phyloP scores from a whole-genome alignment of 257 asterid genomes.

The Linaria vulgaris region DNA sequence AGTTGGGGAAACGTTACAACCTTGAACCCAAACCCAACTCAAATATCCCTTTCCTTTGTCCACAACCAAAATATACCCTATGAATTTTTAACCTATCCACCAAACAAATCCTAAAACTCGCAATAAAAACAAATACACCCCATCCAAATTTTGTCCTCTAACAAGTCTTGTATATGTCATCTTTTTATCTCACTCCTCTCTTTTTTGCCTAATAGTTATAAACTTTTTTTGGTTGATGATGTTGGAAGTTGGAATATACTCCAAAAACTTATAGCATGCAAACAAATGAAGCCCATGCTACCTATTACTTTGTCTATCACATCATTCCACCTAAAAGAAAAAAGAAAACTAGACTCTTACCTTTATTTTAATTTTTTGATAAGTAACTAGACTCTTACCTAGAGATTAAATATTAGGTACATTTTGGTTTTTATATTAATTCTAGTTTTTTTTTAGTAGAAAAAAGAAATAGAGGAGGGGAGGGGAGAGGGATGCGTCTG shows the following conservation, averaged over 20 bases:
- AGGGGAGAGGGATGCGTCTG: no score
- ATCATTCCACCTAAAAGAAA: no score
- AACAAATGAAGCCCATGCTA: conserved; percentile 50
- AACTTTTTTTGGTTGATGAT: not conserved
- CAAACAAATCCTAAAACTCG: conserved; percentile 29
- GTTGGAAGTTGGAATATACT: not conserved
- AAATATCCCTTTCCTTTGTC: conserved; percentile 52
- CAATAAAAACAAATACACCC: conserved; percentile 41
- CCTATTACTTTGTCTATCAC: not conserved
- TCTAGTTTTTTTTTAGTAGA: no score
- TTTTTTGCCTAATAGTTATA: not conserved
- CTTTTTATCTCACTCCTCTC: not conserved
- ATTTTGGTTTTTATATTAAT: no score
- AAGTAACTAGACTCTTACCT: no score
- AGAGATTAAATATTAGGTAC: no score
- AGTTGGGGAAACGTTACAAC: conserved; percentile 36
- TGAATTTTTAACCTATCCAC: conserved; percentile 1
- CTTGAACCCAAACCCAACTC: conserved; percentile 23
- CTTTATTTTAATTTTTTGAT: no score
- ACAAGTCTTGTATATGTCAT: not conserved
- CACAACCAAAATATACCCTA: conserved; percentile 33
- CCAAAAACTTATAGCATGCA: conserved; percentile 23
- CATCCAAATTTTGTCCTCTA: conserved; percentile 27
- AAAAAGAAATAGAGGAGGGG: no score
- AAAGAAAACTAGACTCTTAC: no score